phyloP scores from a whole-genome alignment of 352 stramenopile species.

The Globisporangium spinosum region DNA sequence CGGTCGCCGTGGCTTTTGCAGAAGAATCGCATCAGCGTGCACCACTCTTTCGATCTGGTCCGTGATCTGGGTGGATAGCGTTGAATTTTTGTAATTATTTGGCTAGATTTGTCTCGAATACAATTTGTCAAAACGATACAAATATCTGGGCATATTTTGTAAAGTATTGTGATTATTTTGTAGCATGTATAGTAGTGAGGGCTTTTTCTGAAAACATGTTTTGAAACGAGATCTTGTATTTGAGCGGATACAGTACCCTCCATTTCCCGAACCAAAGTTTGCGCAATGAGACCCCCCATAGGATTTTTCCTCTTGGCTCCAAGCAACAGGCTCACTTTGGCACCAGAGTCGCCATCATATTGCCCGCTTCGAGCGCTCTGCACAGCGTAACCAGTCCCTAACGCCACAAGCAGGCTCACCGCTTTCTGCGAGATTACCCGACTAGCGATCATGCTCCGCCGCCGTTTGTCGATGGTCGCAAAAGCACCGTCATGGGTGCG shows the following conservation, averaged over 20 bases:
- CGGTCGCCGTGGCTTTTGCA: neutral
- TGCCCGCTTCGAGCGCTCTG: neutral
- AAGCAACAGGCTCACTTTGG: constrained; percentile 3
- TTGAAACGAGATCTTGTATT: neutral
- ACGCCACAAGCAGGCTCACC: neutral
- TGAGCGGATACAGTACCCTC: neutral
- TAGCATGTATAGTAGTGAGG: neutral
- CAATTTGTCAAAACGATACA: neutral
- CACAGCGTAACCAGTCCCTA: neutral
- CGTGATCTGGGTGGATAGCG: neutral
- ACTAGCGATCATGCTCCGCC: constrained; percentile 32
- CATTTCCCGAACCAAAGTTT: neutral
- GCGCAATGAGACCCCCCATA: constrained; percentile 7
- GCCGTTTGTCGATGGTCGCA: constrained; percentile 29
- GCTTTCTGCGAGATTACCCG: neutral
- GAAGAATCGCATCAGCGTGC: neutral
- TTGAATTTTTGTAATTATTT: neutral
- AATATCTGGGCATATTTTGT: neutral
- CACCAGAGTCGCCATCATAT: neutral
- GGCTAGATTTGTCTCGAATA: neutral
- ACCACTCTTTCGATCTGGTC: neutral
- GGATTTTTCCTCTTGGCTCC: constrained; percentile 14
- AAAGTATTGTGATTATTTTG: neutral
- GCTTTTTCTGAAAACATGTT: neutral
- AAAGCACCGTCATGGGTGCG: constrained; percentile 53